Evolutionary conservation across 768 basidiomycete species (phyloP), one percentile per base, ranked within the genome.

Genomic region (Boletus pseudopeckii): DNA sequence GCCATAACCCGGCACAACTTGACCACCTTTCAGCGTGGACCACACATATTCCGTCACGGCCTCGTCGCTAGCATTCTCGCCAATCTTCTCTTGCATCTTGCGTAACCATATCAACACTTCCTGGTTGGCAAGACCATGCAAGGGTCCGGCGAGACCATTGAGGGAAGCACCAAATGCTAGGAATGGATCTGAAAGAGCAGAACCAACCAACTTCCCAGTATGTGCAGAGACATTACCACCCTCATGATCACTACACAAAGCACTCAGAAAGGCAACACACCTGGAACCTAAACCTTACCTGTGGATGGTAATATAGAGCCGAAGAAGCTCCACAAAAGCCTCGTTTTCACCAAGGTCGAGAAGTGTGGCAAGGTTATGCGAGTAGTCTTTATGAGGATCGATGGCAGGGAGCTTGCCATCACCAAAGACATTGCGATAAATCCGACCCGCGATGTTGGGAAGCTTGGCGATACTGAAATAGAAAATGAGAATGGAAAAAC

Each of bases 141-240:
- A 85, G 38, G 96, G 96, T 30, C 96, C 96, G 44, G 96, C 96
- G 40, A 98, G 86, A 75, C 96, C 96, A 64, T 96, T 96, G 56
- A 98, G 77, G 32, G 94, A 89, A 45, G 96, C 96, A 54, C 81
- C 84, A 70, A 92, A 98, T 6, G 95, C 82, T 24, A 98, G 84
- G 92, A 97, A 98, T 50, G 96, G 96, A 70, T 98, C 96, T 0
- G 95, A 95, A 53, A 98, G 87, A 48, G 96, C 95, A 50, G 93
- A 94, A 51, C 92, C 92, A 59, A 95, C 93, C 20, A 94, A 80
- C 73, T 95, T 92, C 53, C 90, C 90, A 20, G 92, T 89, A 77
- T 95, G 92, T 2, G 92, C 93, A 48, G 96, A 98, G 57, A 98
- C 96, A 63, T 98, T 98, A 42, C 96, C 96, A 70, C 96, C 96